These are phyloP conservation scores for Ceratocystis eucalypticola DNA, from an alignment of 2,329 filamentous ascomycete species.

Conservation along the genomic window DNA sequence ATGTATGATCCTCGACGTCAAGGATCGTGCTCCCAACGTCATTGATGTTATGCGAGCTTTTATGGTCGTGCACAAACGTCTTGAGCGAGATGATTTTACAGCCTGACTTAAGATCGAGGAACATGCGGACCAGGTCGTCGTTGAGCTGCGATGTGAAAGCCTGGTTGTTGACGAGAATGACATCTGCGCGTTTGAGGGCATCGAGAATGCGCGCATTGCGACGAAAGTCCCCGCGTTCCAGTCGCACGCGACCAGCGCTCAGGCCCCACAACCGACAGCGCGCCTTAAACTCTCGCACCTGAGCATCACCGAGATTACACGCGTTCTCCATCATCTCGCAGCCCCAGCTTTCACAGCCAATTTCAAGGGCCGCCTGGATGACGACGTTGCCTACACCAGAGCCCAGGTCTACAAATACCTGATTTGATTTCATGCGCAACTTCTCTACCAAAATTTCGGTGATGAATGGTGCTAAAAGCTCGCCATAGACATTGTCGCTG, in stretches of 20 bases:
- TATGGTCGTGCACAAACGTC: slow-evolving; percentile 71
- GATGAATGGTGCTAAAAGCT: slow-evolving; percentile 74
- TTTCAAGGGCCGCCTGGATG: slow-evolving; percentile 81
- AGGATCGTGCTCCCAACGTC: slow-evolving; percentile 74
- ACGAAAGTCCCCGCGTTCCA: slow-evolving; percentile 75
- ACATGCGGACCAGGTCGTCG: slow-evolving; percentile 71
- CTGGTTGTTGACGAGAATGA: slow-evolving; percentile 97
- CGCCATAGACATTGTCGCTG: slow-evolving; percentile 88
- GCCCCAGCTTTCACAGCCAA: slow-evolving; percentile 89
- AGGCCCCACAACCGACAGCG: slow-evolving; percentile 84
- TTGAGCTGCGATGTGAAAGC: slow-evolving; percentile 85
- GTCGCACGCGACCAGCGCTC: slow-evolving; percentile 59
- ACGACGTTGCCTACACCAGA: slow-evolving; percentile 95
- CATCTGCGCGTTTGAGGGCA: slow-evolving; percentile 71
- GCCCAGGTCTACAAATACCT: slow-evolving; percentile 87
- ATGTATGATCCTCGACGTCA: slow-evolving; percentile 51
- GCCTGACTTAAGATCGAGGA: slow-evolving; percentile 82
- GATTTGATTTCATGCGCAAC: slow-evolving; percentile 62
- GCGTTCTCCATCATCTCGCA: slow-evolving; percentile 94
- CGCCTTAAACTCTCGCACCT: slow-evolving; percentile 71
- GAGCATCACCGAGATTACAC: slow-evolving; percentile 64
- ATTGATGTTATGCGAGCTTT: slow-evolving; percentile 63
- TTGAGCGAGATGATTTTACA: slow-evolving; percentile 85
- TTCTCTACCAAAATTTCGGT: slow-evolving; percentile 66
- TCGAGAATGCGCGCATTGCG: slow-evolving; percentile 55